A percentile compares a stretch with the other conserved stretches of the same genome.
These are phyloP conservation scores for Desmodesmus armatus DNA, from an alignment of 139 green algal genomes.

Conservation along the genomic window DNA sequence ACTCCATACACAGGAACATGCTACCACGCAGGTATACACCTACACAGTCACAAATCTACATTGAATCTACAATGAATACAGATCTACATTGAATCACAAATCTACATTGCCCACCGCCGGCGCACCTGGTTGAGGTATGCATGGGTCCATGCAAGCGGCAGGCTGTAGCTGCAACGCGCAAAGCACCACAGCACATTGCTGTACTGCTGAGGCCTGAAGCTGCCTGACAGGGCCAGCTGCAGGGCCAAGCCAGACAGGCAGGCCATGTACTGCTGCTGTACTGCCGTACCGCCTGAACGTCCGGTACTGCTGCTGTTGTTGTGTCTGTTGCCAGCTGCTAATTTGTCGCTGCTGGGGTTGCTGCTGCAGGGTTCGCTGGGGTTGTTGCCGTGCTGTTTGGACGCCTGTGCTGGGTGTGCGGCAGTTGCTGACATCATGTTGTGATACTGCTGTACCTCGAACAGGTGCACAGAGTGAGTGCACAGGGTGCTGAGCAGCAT, in stretches of 20 bases:
- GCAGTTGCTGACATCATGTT: neutral
- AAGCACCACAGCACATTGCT: conserved; percentile 49
- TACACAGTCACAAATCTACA: too few relatives aligned
- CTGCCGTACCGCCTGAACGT: neutral
- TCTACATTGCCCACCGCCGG: too few relatives aligned
- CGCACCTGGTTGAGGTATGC: conserved; percentile 8
- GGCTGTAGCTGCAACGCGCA: conserved; percentile 3
- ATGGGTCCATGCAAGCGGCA: neutral
- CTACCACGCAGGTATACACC: too few relatives aligned
- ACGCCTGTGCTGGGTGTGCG: neutral
- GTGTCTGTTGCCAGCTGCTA: too few relatives aligned
- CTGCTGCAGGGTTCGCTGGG: neutral
- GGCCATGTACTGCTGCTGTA: conserved; percentile 12
- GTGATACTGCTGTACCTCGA: neutral
- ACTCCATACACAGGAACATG: too few relatives aligned
- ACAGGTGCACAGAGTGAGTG: neutral
- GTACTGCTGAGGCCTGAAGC: conserved; percentile 47
- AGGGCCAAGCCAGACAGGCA: conserved; percentile 13
- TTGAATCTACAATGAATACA: too few relatives aligned
- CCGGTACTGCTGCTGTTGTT: neutral
- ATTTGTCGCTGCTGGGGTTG: conserved; percentile 21
- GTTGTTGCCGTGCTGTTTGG: neutral
- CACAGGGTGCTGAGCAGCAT: conserved; percentile 44
- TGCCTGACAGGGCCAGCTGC: neutral
- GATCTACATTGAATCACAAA: too few relatives aligned